These are phyloP conservation scores for Wickerhamomyces sydowiorum DNA, from an alignment of 805 yeast species.

Conservation along the genomic window DNA sequence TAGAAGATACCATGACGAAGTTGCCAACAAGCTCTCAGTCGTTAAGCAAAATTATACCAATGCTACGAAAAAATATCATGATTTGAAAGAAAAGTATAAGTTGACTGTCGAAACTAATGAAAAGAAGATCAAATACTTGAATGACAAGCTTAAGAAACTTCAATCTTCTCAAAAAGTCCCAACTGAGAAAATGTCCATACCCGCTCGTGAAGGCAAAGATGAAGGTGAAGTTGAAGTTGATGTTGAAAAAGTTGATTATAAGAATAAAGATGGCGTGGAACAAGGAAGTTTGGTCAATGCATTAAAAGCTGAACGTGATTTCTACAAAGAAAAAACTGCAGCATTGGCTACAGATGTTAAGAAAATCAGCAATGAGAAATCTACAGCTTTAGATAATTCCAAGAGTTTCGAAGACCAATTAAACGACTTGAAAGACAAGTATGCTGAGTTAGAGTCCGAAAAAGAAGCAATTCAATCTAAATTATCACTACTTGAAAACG, in stretches of 20 bases:
- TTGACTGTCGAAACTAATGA: neutral
- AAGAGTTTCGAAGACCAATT: conserved; percentile 1
- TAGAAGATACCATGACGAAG: neutral
- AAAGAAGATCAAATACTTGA: neutral
- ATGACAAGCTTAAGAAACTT: neutral
- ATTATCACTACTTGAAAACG: neutral
- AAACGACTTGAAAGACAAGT: conserved; percentile 3
- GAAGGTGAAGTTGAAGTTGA: neutral
- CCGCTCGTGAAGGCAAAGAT: neutral
- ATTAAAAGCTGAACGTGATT: conserved; percentile 2
- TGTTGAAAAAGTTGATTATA: neutral
- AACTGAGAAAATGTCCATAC: neutral
- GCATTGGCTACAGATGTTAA: conserved; percentile 1
- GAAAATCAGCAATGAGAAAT: conserved; percentile 1
- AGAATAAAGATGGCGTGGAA: neutral
- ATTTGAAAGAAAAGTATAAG: neutral
- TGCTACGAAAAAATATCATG: neutral
- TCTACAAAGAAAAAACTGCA: conserved; percentile 1
- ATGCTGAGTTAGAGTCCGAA: conserved; percentile 2
- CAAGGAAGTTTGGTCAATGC: neutral
- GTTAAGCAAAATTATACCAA: neutral
- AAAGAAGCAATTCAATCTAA: conserved; percentile 1
- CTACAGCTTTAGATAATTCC: neutral
- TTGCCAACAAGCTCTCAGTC: neutral
- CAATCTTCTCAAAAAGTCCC: too few relatives aligned